phyloP scores from a whole-genome alignment of 2,329 filamentous ascomycete species.

The Rhinocladiella similis region DNA sequence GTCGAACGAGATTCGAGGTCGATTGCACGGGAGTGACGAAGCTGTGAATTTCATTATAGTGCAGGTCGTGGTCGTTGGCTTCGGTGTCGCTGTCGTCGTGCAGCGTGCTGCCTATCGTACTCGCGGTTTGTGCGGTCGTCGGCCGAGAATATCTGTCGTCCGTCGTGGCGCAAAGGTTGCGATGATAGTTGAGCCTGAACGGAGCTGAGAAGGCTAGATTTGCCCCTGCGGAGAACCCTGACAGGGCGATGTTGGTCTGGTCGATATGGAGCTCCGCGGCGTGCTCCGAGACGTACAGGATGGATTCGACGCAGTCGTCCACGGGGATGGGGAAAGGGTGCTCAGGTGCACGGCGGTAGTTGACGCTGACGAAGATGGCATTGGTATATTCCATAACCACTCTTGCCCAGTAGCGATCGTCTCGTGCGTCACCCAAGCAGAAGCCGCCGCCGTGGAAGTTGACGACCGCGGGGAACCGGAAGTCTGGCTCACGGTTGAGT shows the following conservation, averaged over 20 bases:
- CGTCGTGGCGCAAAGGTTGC: constrained; percentile 32
- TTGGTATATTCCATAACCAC: constrained; percentile 56
- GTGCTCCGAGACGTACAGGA: constrained; percentile 59
- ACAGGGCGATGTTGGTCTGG: constrained; percentile 57
- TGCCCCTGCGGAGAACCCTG: constrained; percentile 63
- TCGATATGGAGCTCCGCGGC: constrained; percentile 59
- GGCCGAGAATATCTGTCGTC: constrained; percentile 32
- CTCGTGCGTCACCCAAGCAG: constrained; percentile 58
- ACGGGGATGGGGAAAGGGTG: constrained; percentile 63
- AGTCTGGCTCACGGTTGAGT: constrained; percentile 36
- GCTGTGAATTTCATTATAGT: constrained; percentile 10
- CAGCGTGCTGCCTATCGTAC: neutral
- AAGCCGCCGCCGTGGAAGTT: constrained; percentile 68
- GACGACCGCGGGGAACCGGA: constrained; percentile 58
- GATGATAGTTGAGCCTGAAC: constrained; percentile 52
- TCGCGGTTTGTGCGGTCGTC: constrained; percentile 28
- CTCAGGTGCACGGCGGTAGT: constrained; percentile 63
- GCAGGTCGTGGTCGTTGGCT: constrained; percentile 13
- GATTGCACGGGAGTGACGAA: constrained; percentile 19
- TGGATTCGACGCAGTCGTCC: constrained; percentile 63
- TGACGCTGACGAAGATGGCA: constrained; percentile 61
- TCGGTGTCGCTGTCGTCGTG: constrained; percentile 12
- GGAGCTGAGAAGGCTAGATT: constrained; percentile 65
- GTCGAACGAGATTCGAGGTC: constrained; percentile 15
- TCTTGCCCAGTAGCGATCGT: constrained; percentile 62